Conservation (phyloP, 805 yeast genomes). For the Metschnikowia kunwiensis region DNA sequence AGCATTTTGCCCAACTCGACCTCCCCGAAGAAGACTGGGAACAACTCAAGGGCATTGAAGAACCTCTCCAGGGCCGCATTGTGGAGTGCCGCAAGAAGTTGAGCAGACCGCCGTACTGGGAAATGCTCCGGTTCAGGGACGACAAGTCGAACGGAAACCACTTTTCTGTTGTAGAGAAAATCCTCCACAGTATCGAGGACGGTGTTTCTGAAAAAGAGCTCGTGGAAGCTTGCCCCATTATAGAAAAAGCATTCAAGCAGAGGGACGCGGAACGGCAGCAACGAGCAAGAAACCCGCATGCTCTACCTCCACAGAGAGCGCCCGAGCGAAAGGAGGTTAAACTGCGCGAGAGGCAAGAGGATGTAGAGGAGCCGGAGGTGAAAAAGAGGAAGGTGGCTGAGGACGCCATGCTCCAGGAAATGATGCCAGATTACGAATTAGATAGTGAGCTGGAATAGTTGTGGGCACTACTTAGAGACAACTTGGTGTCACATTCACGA, state of each 20-base stretch:
- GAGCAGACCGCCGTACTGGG: constrained; percentile 65
- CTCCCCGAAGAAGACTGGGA: constrained; percentile 79
- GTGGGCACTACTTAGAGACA: too few species aligned
- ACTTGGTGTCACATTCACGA: too few species aligned
- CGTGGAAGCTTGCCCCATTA: constrained; percentile 50
- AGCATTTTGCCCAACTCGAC: constrained; percentile 61
- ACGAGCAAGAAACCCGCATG: constrained; percentile 6
- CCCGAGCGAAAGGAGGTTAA: constrained; percentile 5
- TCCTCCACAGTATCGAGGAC: constrained; percentile 80
- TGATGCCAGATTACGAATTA: constrained; percentile 22
- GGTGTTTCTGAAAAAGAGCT: constrained; percentile 81
- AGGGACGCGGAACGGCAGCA: constrained; percentile 44
- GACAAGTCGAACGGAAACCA: constrained; percentile 91
- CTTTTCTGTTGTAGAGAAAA: constrained; percentile 73
- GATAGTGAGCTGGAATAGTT: constrained; percentile 21
- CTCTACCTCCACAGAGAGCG: constrained; percentile 8
- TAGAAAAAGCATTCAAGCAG: constrained; percentile 59
- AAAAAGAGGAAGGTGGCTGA: constrained; percentile 11
- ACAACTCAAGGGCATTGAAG: constrained; percentile 58
- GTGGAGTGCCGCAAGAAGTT: constrained; percentile 76
- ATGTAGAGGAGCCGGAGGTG: constrained; percentile 1
- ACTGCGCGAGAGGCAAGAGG: constrained; percentile 4
- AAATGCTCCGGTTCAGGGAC: constrained; percentile 82
- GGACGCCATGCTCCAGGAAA: constrained; percentile 17
- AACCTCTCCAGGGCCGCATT: constrained; percentile 86